A percentile compares a stretch with the other conserved stretches of the same genome.
Evolutionary conservation across 148 eudicot genomes (phyloP).

Genomic region (Polygonum aviculare): DNA sequence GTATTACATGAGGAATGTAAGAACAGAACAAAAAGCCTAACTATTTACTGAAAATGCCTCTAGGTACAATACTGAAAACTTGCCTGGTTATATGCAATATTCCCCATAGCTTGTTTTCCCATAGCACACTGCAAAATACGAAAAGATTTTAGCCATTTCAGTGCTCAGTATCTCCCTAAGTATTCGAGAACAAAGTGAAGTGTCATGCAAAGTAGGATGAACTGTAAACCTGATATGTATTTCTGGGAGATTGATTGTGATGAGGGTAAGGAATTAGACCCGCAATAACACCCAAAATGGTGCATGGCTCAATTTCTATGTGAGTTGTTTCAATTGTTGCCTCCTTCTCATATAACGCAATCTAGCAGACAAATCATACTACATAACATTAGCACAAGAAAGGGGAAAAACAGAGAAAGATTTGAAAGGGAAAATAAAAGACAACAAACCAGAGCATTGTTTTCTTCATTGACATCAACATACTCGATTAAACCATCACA

Average conservation of each 20-base stretch:
- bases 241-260: constrained; percentile 96
- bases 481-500: too few species aligned
- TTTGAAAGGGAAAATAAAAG: too few species aligned
- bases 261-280: constrained; percentile 95
- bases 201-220: too few species aligned
- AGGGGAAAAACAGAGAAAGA: too few species aligned
- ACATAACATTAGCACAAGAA: constrained; percentile 21
- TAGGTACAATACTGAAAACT: constrained; percentile 14
- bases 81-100: constrained; percentile 96
- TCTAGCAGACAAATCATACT: constrained; percentile 24
- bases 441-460: too few species aligned
- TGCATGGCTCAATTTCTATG: constrained; percentile 92
- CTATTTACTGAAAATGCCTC: neutral
- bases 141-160: neutral
- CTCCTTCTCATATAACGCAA: constrained; percentile 75
- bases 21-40: neutral
- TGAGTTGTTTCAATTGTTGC: constrained; percentile 67
- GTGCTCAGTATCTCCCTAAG: neutral
- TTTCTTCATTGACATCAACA: too few species aligned
- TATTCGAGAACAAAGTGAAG: neutral
- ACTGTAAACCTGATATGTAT: constrained; percentile 74
- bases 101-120: constrained; percentile 99
- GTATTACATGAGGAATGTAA: neutral
- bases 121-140: constrained; percentile 71
- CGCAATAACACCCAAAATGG: constrained; percentile 78